Percentiles rank a stretch among this genome's conserved stretches.
These are phyloP conservation scores for Malus orientalis DNA, from an alignment of 306 rosid genomes.

Conservation along the genomic window DNA sequence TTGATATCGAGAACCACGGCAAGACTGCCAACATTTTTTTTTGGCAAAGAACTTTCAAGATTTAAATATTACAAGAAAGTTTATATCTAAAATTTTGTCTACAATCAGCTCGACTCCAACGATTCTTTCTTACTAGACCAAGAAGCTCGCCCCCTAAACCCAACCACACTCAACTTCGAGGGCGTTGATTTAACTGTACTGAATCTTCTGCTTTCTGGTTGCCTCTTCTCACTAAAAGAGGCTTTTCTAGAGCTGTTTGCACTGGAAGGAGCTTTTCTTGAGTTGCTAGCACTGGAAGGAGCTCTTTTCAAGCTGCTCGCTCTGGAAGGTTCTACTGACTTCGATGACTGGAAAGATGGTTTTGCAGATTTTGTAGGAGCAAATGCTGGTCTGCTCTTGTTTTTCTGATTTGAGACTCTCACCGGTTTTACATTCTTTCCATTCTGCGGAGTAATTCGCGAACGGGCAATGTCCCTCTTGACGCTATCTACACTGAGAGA, in stretches of 20 bases:
- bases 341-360: conserved; percentile 22
- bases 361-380: conserved; percentile 27
- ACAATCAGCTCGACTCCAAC: conserved; percentile 24
- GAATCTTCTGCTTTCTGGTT: conserved; percentile 27
- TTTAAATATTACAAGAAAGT: no score
- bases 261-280: conserved; percentile 22
- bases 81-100: not conserved
- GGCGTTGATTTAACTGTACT: conserved; percentile 33
- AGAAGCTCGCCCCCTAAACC: conserved; percentile 69
- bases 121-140: conserved; percentile 40
- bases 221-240: conserved; percentile 36
- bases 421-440: conserved; percentile 34
- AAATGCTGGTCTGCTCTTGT: conserved; percentile 8
- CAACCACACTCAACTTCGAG: conserved; percentile 71
- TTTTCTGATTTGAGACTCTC: conserved; percentile 34
- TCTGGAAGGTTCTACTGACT: conserved; percentile 6
- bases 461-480: conserved; percentile 54
- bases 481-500: conserved; percentile 59
- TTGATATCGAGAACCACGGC: no score
- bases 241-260: conserved; percentile 32
- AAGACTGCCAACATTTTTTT: no score
- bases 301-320: conserved; percentile 10
- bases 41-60: no score
- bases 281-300: conserved; percentile 16
- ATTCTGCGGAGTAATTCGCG: conserved; percentile 49